Conservation (phyloP, 1,284 basidiomycete genomes). For the Naganishia liquefaciens region DNA sequence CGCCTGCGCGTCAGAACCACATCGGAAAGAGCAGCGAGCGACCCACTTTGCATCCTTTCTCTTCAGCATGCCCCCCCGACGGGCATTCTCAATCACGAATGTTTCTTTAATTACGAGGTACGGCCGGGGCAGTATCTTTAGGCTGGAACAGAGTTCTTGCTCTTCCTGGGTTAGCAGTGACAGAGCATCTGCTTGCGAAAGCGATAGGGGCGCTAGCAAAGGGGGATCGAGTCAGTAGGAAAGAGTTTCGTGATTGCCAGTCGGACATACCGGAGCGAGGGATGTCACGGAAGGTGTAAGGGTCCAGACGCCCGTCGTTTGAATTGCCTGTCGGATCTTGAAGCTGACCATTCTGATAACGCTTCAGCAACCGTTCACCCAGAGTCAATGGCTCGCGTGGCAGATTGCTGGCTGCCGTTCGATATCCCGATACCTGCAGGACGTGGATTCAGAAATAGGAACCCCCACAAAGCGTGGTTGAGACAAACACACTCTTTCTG, state of each 20-base stretch:
- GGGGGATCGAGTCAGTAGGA: neutral
- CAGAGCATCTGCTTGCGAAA: constrained; percentile 67
- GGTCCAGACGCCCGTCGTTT: neutral
- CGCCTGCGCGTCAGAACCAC: neutral
- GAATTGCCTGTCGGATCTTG: neutral
- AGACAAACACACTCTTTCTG: constrained; percentile 66
- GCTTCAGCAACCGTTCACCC: constrained; percentile 12
- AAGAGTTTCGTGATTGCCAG: neutral
- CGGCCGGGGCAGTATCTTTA: constrained; percentile 86
- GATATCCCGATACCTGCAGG: constrained; percentile 42
- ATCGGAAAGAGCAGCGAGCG: neutral
- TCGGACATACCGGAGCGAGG: constrained; percentile 28
- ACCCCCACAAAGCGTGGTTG: constrained; percentile 1
- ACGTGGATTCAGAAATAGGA: neutral
- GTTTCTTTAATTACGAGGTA: constrained; percentile 91
- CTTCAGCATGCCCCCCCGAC: constrained; percentile 80
- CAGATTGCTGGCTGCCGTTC: constrained; percentile 26
- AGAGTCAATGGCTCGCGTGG: constrained; percentile 19
- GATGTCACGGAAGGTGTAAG: constrained; percentile 17
- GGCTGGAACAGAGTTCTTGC: constrained; percentile 79
- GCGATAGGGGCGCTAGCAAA: constrained; percentile 65
- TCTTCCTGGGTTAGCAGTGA: constrained; percentile 84
- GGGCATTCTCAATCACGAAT: constrained; percentile 83
- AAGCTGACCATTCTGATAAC: constrained; percentile 6
- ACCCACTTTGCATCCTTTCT: constrained; percentile 67